Conservation (phyloP, 352 stramenopile genomes). For the Phytopythium mirpurense region DNA sequence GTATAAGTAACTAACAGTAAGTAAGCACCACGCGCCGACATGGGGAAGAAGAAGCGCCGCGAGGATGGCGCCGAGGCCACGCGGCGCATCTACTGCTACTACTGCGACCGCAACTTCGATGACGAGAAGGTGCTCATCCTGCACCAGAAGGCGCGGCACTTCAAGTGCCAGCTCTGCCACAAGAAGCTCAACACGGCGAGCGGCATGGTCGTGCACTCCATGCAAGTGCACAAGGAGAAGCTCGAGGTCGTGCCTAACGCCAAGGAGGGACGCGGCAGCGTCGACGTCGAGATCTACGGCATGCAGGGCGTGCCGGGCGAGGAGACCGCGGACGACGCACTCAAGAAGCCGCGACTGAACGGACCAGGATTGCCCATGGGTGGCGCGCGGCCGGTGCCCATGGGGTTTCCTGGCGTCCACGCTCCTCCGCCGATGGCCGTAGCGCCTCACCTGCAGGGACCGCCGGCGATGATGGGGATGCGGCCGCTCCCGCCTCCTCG, state of each 20-base stretch:
- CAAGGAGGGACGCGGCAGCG: slow-evolving; percentile 73
- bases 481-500: slow-evolving; percentile 36
- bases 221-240: slow-evolving; percentile 87
- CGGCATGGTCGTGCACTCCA: slow-evolving; percentile 86
- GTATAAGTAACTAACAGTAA: too few species aligned
- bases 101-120: slow-evolving; percentile 90
- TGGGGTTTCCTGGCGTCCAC: slow-evolving; percentile 36
- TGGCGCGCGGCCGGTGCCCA: slow-evolving; percentile 27
- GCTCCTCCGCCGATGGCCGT: slow-evolving; percentile 23
- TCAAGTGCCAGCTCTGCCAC: slow-evolving; percentile 89
- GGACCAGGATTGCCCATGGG: slow-evolving; percentile 26
- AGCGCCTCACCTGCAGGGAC: not conserved
- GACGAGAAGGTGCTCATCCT: slow-evolving; percentile 91
- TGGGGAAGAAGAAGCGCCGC: slow-evolving; percentile 85
- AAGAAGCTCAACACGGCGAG: slow-evolving; percentile 90
- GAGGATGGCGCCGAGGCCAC: slow-evolving; percentile 41
- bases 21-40: slow-evolving; percentile 12
- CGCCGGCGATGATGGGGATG: slow-evolving; percentile 42
- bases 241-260: slow-evolving; percentile 81
- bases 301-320: slow-evolving; percentile 83
- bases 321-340: slow-evolving; percentile 10
- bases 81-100: slow-evolving; percentile 89
- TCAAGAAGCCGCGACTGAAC: slow-evolving; percentile 52
- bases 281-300: slow-evolving; percentile 86
- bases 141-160: slow-evolving; percentile 92